A percentile compares a stretch with the other conserved stretches of the same genome.
Evolutionary conservation across 805 yeast genomes (phyloP).

Genomic region (Cyberlindnera meyerae): DNA sequence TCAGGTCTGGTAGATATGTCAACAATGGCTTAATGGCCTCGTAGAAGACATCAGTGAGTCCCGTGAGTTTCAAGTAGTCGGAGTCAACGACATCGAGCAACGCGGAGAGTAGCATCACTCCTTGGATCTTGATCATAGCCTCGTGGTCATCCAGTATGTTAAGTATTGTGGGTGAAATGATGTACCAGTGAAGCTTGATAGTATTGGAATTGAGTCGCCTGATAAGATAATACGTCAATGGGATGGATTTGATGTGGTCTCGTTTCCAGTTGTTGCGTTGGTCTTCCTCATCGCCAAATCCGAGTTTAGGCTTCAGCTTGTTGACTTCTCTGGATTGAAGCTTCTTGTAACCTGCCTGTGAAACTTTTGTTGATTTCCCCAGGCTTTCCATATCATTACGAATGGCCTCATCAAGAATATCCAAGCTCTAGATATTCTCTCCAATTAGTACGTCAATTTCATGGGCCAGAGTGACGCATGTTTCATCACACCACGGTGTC

Average conservation of each 20-base stretch:
- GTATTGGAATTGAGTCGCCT: conserved; percentile 1
- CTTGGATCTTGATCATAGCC: conserved; percentile 21
- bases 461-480: neutral
- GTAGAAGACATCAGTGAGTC: conserved; percentile 14
- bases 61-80: conserved; percentile 16
- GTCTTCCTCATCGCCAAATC: conserved; percentile 9
- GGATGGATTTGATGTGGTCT: conserved; percentile 14
- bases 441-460: conserved; percentile 1
- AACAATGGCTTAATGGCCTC: conserved; percentile 22
- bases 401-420: conserved; percentile 1
- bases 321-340: neutral
- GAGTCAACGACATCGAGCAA: conserved; percentile 17
- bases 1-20: conserved; percentile 23
- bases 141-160: conserved; percentile 27
- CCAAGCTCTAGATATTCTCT: too few relatives aligned
- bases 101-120: conserved; percentile 16
- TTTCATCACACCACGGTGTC: conserved; percentile 21
- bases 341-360: conserved; percentile 21
- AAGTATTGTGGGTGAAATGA: conserved; percentile 23
- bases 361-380: conserved; percentile 7
- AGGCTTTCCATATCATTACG: conserved; percentile 12
- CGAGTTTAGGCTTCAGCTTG: conserved; percentile 15
- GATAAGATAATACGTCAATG: conserved; percentile 12
- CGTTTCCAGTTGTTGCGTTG: conserved; percentile 16
- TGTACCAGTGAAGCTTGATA: conserved; percentile 22